Base-by-base conservation (phyloP, 2,329 filamentous ascomycete genomes). In the Fusarium luffae region DNA sequence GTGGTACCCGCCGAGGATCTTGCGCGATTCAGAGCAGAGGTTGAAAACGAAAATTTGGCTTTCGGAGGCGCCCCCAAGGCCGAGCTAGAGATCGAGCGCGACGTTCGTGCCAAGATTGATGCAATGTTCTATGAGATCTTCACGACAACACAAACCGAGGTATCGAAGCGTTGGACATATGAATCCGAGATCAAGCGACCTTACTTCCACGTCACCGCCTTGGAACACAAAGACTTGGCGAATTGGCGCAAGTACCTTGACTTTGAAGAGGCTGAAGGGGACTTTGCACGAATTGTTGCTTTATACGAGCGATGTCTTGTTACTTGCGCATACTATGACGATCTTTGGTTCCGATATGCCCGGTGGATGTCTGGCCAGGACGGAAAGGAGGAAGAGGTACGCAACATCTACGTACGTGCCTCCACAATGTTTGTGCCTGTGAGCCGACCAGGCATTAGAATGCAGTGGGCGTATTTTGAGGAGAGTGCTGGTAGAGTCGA, bases 161-260 rank as follows among this genome's bases (percentile, higher is more conserved):
- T 94, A 1, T 93, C 90, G 1, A 97, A 96, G 81, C 90, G 96
- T 67, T 98, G 95, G 94, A 94, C 92, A 0, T 98, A 93, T 73
- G 96, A 99, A 78, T 92, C 93, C 1, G 93, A 97, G 79, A 92
- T 98, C 76, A 98, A 98, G 83, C 90, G 96, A 3, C 94, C 94
- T 1, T 99, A 98, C 79, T 99, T 98, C 82, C 95, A 98, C 77
- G 93, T 98, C 30, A 97, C 93, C 2, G 93, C 97, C 77, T 86
- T 99, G 11, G 94, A 98, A 73, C 90, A 96, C 65, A 82, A 88
- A 11, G 93, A 99, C 77, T 82, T 99, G 19, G 85, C 83, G 40
- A 98, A 97, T 80, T 99, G 96, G 96, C 89, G 92, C 75, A 97
- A 97, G 76, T 99, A 98, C 75, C 88, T 99, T 46, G 95, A 98